Evolutionary conservation across 257 asterid genomes (phyloP), one percentile per base, ranked within the genome.

Genomic region (Avicennia marina): DNA sequence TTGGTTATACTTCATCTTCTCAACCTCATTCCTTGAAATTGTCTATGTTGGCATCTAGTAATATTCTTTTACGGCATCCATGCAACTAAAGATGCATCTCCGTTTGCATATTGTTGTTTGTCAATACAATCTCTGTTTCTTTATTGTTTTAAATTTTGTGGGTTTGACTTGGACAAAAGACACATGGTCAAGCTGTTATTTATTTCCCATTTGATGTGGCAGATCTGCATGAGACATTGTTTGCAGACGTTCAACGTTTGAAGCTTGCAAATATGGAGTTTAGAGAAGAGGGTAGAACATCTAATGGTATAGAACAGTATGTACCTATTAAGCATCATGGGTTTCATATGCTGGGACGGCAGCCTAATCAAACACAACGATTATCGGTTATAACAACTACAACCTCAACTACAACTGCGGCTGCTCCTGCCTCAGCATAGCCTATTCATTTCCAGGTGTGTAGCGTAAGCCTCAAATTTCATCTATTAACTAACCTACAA

Each of bases 151-250:
- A 21, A 32, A 40, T 31, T 15, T 25, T n/a, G n/a, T n/a, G n/a
- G n/a, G n/a, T n/a, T n/a, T n/a, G n/a, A n/a, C 49, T 12, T 43
- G 17, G n/a, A n/a, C n/a, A n/a, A n/a, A n/a, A n/a, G n/a, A n/a
- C n/a, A n/a, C 18, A 12, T 20, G 24, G 3, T 6, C 29, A 17
- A 7, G 1, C n/a, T 17, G 6, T 4, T 45, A 26, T 9, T 8
- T 13, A 29, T 27, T 11, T 10, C n/a, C 17, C 38, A 11, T 18
- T 42, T 50, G 15, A 9, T 44, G 62, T 66, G 78, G 71, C 81
- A 89, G 97, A 83, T 27, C 74, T 89, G 73, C 91, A 86, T 1
- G 95, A 83, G 72, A 64, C 93, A 46, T 62, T 89, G 70, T 71
- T 74, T 34, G 82, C 80, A 8, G 97, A 89, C 64, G 85, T 89